These are phyloP conservation scores for Eucalyptus decipiens DNA, from an alignment of 345 rosid species.

Conservation along the genomic window DNA sequence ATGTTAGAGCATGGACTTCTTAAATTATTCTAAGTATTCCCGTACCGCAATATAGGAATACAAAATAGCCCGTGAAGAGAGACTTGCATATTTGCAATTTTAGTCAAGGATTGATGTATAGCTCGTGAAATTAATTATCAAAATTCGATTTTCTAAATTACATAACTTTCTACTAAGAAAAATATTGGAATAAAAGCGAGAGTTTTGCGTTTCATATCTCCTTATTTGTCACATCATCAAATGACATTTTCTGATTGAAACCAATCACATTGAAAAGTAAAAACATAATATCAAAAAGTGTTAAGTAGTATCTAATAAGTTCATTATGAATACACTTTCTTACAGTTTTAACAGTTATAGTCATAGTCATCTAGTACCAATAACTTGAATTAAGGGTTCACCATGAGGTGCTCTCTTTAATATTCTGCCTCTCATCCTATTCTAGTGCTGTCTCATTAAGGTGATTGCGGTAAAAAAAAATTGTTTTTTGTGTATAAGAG, in stretches of 20 bases:
- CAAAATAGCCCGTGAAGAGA: neutral
- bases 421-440: neutral
- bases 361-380: neutral
- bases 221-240: neutral
- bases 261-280: neutral
- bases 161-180: neutral
- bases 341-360: fast-evolving
- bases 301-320: neutral
- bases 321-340: neutral
- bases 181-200: fast-evolving
- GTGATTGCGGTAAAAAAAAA: fast-evolving
- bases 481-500: no score
- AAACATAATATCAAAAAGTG: neutral
- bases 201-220: neutral
- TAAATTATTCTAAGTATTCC: neutral
- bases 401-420: neutral
- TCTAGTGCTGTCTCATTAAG: neutral
- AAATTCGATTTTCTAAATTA: neutral
- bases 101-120: neutral
- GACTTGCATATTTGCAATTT: neutral
- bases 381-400: neutral
- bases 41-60: neutral
- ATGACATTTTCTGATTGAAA: neutral
- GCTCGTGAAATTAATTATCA: neutral
- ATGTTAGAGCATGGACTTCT: neutral